A percentile compares a stretch with the other conserved stretches of the same genome.
phyloP scores from a whole-genome alignment of 2,329 filamentous ascomycete genomes.

The Trematosphaeria pertusa region DNA sequence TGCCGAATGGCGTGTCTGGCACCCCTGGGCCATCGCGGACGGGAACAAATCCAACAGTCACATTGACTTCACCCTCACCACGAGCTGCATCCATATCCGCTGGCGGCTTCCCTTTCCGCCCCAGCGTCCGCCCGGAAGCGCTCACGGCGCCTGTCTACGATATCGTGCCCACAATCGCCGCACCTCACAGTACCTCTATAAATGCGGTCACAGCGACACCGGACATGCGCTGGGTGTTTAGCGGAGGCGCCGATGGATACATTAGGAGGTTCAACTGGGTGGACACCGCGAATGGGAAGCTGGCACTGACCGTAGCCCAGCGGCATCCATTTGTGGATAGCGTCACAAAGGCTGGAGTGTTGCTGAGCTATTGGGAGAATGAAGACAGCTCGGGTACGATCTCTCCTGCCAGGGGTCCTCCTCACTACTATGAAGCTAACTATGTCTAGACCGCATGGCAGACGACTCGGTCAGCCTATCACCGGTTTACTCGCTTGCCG shows the following conservation, averaged over 20 bases:
- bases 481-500: slow-evolving; percentile 91
- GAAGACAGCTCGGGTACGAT: slow-evolving; percentile 70
- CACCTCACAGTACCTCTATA: slow-evolving; percentile 93
- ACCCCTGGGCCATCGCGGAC: slow-evolving; percentile 26
- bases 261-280: slow-evolving; percentile 97
- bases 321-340: slow-evolving; percentile 96
- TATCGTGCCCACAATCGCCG: slow-evolving; percentile 91
- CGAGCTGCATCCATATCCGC: slow-evolving; percentile 37
- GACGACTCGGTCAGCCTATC: slow-evolving; percentile 68
- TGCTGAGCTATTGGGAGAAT: slow-evolving; percentile 99
- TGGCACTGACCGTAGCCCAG: slow-evolving; percentile 92
- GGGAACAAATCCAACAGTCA: slow-evolving; percentile 55
- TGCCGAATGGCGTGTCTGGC: slow-evolving; percentile 34
- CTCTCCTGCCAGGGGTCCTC: background rate
- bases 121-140: slow-evolving; percentile 76
- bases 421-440: background rate
- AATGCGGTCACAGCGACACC: slow-evolving; percentile 92
- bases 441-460: slow-evolving; percentile 36
- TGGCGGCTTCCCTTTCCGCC: slow-evolving; percentile 60
- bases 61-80: slow-evolving; percentile 57
- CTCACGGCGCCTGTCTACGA: slow-evolving; percentile 84
- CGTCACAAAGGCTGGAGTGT: slow-evolving; percentile 90
- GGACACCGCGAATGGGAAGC: slow-evolving; percentile 92
- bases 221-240: slow-evolving; percentile 94
- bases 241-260: slow-evolving; percentile 91